These are phyloP conservation scores for Macrolepiota dolichaula DNA, from an alignment of 768 basidiomycete species.

Conservation along the genomic window DNA sequence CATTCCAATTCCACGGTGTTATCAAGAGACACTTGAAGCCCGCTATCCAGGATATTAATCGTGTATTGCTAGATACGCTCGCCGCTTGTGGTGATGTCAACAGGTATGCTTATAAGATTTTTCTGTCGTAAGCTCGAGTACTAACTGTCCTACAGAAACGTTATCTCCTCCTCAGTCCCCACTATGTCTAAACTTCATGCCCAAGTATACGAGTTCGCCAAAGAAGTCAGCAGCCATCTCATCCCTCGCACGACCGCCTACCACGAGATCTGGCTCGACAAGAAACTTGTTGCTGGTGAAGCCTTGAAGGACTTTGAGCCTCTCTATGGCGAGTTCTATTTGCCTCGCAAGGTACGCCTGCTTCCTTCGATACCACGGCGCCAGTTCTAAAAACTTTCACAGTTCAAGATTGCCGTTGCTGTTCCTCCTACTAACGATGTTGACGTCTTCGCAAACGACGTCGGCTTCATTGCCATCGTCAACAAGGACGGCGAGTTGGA, in stretches of 20 bases:
- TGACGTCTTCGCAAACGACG: constrained; percentile 92
- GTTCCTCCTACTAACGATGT: constrained; percentile 97
- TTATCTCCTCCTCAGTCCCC: constrained; percentile 89
- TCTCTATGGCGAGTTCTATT: constrained; percentile 95
- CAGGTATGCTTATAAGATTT: constrained; percentile 43
- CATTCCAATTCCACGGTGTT: constrained; percentile 99
- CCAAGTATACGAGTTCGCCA: constrained; percentile 82
- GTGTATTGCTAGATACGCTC: constrained; percentile 86
- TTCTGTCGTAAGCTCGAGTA: not conserved
- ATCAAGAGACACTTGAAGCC: constrained; percentile 96
- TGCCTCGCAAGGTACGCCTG: constrained; percentile 81
- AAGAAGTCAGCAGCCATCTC: constrained; percentile 78
- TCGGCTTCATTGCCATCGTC: constrained; percentile 95
- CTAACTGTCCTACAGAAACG: constrained; percentile 54
- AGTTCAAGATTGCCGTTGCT: constrained; percentile 98
- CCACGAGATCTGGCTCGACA: constrained; percentile 99
- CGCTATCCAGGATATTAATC: constrained; percentile 95
- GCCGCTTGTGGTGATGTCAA: constrained; percentile 99
- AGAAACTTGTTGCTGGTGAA: constrained; percentile 92
- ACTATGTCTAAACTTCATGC: constrained; percentile 82
- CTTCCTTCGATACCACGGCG: not conserved
- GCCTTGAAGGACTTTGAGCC: constrained; percentile 95
- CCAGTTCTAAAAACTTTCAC: not conserved
- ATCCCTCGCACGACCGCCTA: constrained; percentile 91
- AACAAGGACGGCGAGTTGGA: constrained; percentile 69